Conservation (phyloP, 768 basidiomycete species). For the Tricholoma flavovirens region DNA sequence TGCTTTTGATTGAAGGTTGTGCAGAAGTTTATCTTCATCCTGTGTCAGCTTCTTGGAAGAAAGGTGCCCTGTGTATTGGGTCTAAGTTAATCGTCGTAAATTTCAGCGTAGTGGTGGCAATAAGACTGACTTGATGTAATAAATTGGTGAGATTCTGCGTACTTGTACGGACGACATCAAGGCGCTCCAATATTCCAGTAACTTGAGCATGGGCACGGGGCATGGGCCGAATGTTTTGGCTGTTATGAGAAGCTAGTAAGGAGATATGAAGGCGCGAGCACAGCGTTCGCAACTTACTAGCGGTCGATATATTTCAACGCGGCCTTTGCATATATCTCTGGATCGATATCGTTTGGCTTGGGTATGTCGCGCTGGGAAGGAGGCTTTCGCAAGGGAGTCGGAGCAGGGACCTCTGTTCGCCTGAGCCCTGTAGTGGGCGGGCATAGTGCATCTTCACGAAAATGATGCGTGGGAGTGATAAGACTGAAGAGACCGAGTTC, state of each 20-base stretch:
- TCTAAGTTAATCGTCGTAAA: constrained; percentile 16
- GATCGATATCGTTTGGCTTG: constrained; percentile 46
- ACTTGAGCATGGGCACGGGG: constrained; percentile 44
- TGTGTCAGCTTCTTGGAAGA: constrained; percentile 32
- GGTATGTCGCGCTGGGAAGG: constrained; percentile 32
- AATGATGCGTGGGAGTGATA: constrained; percentile 22
- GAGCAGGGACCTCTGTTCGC: constrained; percentile 61
- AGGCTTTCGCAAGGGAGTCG: constrained; percentile 59
- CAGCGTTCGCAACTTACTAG: constrained; percentile 48
- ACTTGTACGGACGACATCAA: constrained; percentile 32
- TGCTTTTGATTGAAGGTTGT: constrained; percentile 31
- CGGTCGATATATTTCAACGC: constrained; percentile 72
- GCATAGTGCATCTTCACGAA: constrained; percentile 29
- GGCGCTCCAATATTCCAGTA: constrained; percentile 33
- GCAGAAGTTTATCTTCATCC: constrained; percentile 37
- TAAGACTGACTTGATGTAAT: constrained; percentile 26
- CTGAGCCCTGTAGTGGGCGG: constrained; percentile 37
- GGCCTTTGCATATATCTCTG: constrained; percentile 71
- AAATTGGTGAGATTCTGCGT: constrained; percentile 29
- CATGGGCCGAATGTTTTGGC: constrained; percentile 43
- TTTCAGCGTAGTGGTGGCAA: background rate
- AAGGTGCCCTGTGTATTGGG: constrained; percentile 19
- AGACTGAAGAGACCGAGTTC: constrained; percentile 77
- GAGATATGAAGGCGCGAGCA: background rate
- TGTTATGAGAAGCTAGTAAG: constrained; percentile 13